A percentile compares a stretch with the other conserved stretches of the same genome.
Conservation (phyloP, 768 basidiomycete species). For the Butyriboletus loyo region DNA sequence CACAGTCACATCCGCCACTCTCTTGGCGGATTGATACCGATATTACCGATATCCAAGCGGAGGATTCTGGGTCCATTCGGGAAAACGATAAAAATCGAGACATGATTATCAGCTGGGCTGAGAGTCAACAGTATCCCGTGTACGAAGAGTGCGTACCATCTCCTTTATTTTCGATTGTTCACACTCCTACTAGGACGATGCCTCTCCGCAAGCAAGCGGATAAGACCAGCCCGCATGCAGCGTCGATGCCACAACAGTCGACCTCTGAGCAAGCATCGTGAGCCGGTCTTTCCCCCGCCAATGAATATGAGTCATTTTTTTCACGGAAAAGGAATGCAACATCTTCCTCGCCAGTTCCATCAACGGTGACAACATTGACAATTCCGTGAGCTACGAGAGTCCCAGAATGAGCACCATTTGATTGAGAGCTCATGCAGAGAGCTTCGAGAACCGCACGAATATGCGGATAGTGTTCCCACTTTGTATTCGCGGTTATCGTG, state of each 20-base stretch:
- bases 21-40: conserved; percentile 11
- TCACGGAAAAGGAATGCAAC: neutral
- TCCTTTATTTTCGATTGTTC: neutral
- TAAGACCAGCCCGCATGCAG: neutral
- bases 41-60: no score
- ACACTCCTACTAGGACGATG: neutral
- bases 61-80: neutral
- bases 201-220: neutral
- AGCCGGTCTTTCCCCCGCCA: neutral
- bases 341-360: neutral
- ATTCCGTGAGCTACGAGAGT: neutral
- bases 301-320: neutral
- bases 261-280: conserved; percentile 1
- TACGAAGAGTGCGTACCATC: neutral
- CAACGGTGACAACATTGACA: neutral
- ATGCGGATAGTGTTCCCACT: neutral
- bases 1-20: neutral
- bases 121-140: no score
- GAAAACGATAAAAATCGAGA: neutral
- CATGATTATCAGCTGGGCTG: neutral
- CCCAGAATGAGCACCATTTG: neutral
- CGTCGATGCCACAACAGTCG: neutral
- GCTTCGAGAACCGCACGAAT: neutral
- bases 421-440: neutral
- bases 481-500: neutral